Conservation (phyloP, 768 basidiomycete species). For the Termitomyces heimii region DNA sequence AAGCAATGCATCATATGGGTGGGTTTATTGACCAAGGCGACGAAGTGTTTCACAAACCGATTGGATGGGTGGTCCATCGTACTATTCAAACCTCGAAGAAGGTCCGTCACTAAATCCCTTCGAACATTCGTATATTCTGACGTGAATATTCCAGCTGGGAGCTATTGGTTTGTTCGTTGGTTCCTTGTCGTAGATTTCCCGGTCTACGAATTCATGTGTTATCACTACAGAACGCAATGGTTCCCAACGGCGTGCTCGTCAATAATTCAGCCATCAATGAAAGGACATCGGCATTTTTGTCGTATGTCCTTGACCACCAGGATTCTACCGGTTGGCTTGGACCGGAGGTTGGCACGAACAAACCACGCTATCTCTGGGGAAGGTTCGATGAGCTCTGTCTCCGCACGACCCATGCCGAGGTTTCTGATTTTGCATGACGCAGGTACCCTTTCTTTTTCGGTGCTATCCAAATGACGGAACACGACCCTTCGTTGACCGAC, state of each 20-base stretch:
- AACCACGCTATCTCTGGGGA: slow-evolving; percentile 50
- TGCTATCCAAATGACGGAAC: slow-evolving; percentile 51
- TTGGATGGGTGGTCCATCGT: slow-evolving; percentile 34
- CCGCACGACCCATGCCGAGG: not conserved
- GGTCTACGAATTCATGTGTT: not conserved
- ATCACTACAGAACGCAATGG: slow-evolving; percentile 40
- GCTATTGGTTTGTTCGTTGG: slow-evolving; percentile 50
- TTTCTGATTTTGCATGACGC: not conserved
- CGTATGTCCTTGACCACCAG: slow-evolving; percentile 46
- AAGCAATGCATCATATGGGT: not conserved
- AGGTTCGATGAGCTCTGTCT: slow-evolving; percentile 20
- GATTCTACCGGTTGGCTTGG: slow-evolving; percentile 52
- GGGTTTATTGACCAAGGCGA: not conserved
- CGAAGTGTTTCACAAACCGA: slow-evolving; percentile 33
- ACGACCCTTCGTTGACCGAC: slow-evolving; percentile 33
- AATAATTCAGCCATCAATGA: slow-evolving; percentile 39
- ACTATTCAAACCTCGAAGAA: slow-evolving; percentile 38
- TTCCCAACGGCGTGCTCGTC: slow-evolving; percentile 43
- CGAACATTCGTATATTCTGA: not conserved
- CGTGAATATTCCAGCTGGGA: slow-evolving; percentile 33
- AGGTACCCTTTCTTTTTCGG: slow-evolving; percentile 56
- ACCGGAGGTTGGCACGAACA: slow-evolving; percentile 46
- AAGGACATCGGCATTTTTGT: slow-evolving; percentile 41
- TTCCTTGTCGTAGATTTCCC: not conserved
- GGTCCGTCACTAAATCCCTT: slow-evolving; percentile 16